Evolutionary conservation across 1,139 yeast genomes (phyloP).

Genomic region (Debaryomycetaceae sp.): DNA sequence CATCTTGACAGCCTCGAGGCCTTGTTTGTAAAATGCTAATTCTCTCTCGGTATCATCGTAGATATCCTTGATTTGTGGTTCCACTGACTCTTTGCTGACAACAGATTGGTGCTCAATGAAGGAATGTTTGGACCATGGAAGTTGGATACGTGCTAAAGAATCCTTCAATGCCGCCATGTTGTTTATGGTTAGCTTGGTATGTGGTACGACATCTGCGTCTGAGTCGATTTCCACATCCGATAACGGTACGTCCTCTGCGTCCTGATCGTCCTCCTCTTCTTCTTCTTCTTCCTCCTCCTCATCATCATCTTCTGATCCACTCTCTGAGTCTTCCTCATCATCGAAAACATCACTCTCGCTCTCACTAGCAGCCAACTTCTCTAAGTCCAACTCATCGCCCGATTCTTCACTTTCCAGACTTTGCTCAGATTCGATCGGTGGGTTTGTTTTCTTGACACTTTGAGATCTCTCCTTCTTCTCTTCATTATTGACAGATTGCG

Average conservation of each 20-base stretch:
- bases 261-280: constrained; percentile 40
- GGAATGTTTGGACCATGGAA: constrained; percentile 68
- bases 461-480: constrained; percentile 19
- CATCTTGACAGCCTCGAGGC: constrained; percentile 74
- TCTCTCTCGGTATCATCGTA: constrained; percentile 88
- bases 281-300: constrained; percentile 45
- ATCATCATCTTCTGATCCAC: constrained; percentile 42
- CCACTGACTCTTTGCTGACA: constrained; percentile 57
- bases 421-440: constrained; percentile 13
- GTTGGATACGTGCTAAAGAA: constrained; percentile 60
- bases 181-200: constrained; percentile 80
- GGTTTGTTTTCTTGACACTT: constrained; percentile 1
- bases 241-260: constrained; percentile 65
- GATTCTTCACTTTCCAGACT: constrained; percentile 24
- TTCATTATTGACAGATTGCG: constrained; percentile 19
- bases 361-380: constrained; percentile 54
- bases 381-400: constrained; percentile 43
- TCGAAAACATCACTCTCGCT: constrained; percentile 41
- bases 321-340: constrained; percentile 30
- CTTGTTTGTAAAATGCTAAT: constrained; percentile 80
- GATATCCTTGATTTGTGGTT: constrained; percentile 73
- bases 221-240: constrained; percentile 80
- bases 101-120: constrained; percentile 84
- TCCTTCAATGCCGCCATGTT: constrained; percentile 69
- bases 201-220: constrained; percentile 86